phyloP scores from a whole-genome alignment of 129 eudicot genomes.

The Scalesia atractyloides region DNA sequence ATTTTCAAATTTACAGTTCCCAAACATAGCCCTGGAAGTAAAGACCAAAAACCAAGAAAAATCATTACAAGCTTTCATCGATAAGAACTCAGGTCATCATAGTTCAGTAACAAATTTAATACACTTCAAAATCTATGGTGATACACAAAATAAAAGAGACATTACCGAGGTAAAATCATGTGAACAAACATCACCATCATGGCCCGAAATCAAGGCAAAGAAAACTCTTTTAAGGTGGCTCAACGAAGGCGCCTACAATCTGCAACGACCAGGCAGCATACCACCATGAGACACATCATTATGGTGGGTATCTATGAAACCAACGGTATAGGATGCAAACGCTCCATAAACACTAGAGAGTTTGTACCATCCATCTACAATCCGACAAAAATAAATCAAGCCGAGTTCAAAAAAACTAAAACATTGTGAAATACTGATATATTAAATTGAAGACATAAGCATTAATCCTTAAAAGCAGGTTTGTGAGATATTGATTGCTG shows the following conservation, averaged over 20 bases:
- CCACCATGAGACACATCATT: slow-evolving; percentile 91
- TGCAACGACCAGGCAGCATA: slow-evolving; percentile 50
- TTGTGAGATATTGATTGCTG: slow-evolving; percentile 81
- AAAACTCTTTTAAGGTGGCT: no score
- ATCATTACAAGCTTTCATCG: no score
- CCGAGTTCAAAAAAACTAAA: neutral
- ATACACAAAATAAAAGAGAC: no score
- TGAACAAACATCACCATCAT: no score
- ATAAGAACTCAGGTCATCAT: no score
- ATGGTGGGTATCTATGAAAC: slow-evolving; percentile 67
- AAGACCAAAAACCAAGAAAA: no score
- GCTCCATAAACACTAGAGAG: slow-evolving; percentile 56
- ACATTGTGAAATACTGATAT: neutral
- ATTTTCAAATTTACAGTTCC: no score
- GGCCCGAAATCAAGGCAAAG: no score
- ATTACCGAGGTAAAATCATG: no score
- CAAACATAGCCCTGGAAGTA: no score
- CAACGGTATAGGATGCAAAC: slow-evolving; percentile 39
- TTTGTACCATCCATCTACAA: slow-evolving; percentile 79
- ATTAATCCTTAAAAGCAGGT: slow-evolving; percentile 71
- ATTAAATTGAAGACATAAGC: slow-evolving; percentile 45
- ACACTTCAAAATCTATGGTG: no score
- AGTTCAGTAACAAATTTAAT: no score
- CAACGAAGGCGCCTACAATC: slow-evolving; percentile 26
- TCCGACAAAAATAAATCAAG: neutral